Conservation (phyloP, 768 basidiomycete species). For the Butyriboletus loyo region DNA sequence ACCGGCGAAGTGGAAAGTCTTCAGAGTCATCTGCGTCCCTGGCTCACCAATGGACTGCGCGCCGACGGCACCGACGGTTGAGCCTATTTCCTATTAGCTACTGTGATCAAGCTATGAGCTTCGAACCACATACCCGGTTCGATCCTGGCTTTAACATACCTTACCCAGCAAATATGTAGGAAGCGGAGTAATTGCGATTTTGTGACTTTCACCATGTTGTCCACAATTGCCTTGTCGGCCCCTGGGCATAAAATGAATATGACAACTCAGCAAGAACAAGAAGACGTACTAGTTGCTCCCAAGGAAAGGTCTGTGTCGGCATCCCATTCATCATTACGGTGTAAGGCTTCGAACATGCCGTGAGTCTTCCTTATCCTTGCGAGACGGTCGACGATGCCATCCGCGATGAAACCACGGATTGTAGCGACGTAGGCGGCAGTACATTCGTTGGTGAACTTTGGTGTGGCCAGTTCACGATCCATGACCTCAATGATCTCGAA, state of each 20-base stretch:
- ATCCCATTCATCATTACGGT: slow-evolving; percentile 73
- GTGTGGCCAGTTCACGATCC: slow-evolving; percentile 54
- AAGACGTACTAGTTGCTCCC: slow-evolving; percentile 62
- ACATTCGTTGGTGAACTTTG: slow-evolving; percentile 66
- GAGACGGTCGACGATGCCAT: slow-evolving; percentile 63
- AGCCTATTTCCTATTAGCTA: slow-evolving; percentile 48
- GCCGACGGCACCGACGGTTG: slow-evolving; percentile 97
- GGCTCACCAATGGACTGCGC: slow-evolving; percentile 99
- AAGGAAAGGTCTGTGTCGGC: slow-evolving; percentile 71
- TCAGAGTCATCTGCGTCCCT: slow-evolving; percentile 98
- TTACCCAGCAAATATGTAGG: slow-evolving; percentile 84
- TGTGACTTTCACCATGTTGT: slow-evolving; percentile 90
- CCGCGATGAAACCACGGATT: slow-evolving; percentile 66
- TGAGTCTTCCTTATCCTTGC: slow-evolving; percentile 64
- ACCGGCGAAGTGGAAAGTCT: slow-evolving; percentile 99
- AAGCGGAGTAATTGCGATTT: slow-evolving; percentile 74
- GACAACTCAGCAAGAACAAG: background rate
- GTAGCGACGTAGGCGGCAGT: slow-evolving; percentile 66
- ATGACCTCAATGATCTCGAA: slow-evolving; percentile 81
- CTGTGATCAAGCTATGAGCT: background rate
- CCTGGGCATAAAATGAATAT: slow-evolving; percentile 34
- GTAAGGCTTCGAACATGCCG: slow-evolving; percentile 82
- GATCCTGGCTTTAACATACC: slow-evolving; percentile 93
- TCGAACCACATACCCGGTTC: slow-evolving; percentile 67
- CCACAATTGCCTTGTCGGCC: slow-evolving; percentile 70